Base-by-base conservation (phyloP, 2,329 filamentous ascomycete genomes). In the Curvularia sp. region DNA sequence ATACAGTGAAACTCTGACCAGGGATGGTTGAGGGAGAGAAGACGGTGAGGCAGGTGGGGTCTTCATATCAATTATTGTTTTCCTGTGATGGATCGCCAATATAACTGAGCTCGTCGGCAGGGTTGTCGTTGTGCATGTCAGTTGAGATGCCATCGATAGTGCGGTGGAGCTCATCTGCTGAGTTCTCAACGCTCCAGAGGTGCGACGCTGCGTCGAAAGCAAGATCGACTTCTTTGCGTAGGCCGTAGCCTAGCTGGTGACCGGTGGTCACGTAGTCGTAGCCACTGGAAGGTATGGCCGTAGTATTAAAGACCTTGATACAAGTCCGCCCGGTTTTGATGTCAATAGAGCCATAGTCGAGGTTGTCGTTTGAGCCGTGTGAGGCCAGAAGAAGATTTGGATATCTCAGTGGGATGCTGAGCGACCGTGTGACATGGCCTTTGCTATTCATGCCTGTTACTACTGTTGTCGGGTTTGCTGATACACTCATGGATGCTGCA, bases 71-170 rank as follows among this genome's bases (percentile, higher is more conserved):
- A 3, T 74, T 62, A 21, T 73, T 80, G 69, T 82, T 77, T 27
- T 75, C 64, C 38, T 55, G 63, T 0, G 64, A 46, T 0, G 81
- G 81, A 30, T 81, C 80, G 2, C 89, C 88, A 53, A 89, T 83
- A 72, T 84, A 90, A 74, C 91, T 91, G 70, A 92, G 78, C 74
- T 91, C 87, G 69, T 92, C 89, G n/a, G 82, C 89, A 0, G 89
- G 89, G 69, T 91, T 91, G 63, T 89, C 80, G 45, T 82, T 72
- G 66, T 89, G 86, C 41, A 90, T 82, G 60, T 90, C 87, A 9
- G 80, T 67, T 6, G 82, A 81, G 49, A 80, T 71, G 38, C 56
- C 61, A 34, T 79, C 68, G 10, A 83, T 82, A 49, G 82, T 76
- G 23, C 88, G 83, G 9, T 75, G 77, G 9, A 91, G 79, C 36